Evolutionary conservation across 495 filamentous ascomycete species (phyloP).

Genomic region (Trichoderma orchidacearum): DNA sequence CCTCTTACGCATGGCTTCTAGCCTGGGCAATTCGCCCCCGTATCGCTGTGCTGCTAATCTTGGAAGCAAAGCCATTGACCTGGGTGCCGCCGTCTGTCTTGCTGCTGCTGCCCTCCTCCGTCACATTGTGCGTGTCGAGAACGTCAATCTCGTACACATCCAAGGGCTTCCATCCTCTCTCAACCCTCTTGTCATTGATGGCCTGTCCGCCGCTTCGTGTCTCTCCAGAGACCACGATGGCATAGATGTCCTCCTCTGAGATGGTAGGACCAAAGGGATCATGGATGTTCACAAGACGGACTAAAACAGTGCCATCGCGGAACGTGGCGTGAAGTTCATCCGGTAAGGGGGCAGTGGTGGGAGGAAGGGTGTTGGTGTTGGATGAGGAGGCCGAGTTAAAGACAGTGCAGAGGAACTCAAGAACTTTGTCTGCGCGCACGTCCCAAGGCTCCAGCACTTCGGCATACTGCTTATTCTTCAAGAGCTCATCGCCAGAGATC

Average conservation of each 20-base stretch:
- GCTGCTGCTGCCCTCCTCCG: constrained; percentile 24
- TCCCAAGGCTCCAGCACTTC: constrained; percentile 70
- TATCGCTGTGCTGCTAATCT: constrained; percentile 78
- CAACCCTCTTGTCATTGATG: constrained; percentile 65
- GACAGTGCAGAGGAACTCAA: constrained; percentile 58
- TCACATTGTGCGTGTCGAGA: constrained; percentile 51
- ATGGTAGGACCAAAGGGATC: constrained; percentile 89
- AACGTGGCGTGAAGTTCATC: constrained; percentile 26
- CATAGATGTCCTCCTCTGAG: constrained; percentile 64
- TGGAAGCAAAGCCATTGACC: constrained; percentile 53
- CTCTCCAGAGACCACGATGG: constrained; percentile 80
- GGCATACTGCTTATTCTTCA: constrained; percentile 78
- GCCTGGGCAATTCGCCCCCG: constrained; percentile 31
- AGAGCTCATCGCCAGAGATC: constrained; percentile 72
- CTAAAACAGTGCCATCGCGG: constrained; percentile 25
- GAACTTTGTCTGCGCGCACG: constrained; percentile 49
- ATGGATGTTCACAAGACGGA: constrained; percentile 71
- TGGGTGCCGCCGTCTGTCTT: constrained; percentile 17
- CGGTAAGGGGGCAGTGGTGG: not conserved
- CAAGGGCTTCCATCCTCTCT: constrained; percentile 63
- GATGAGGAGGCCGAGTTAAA: constrained; percentile 16
- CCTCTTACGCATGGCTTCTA: too few species aligned
- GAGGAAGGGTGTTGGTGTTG: not conserved
- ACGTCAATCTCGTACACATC: constrained; percentile 90
- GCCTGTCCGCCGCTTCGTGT: constrained; percentile 70